phyloP scores from a whole-genome alignment of 1,284 basidiomycete species.

The Cerrena zonata region DNA sequence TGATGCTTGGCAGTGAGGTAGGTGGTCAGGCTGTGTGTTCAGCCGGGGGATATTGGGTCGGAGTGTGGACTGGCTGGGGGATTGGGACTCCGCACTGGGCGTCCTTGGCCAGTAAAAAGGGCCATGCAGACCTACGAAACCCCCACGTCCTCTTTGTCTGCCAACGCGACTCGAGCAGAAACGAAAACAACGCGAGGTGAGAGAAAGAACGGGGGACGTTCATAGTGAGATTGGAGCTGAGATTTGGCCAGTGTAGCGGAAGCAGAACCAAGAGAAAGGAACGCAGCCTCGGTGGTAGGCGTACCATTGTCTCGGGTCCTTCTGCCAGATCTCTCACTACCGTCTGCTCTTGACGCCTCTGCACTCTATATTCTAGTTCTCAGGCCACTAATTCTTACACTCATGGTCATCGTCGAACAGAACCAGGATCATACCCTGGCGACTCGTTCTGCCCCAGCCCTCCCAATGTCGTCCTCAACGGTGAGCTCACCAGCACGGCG shows the following conservation, averaged over 20 bases:
- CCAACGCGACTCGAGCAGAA: no score
- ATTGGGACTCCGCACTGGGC: no score
- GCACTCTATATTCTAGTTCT: background rate
- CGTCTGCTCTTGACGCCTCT: constrained; percentile 10
- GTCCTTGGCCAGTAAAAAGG: no score
- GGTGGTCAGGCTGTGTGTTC: no score
- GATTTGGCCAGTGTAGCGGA: constrained; percentile 20
- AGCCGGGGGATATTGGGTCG: no score
- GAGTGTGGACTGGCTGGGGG: no score
- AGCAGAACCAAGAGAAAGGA: constrained; percentile 19
- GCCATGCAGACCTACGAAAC: no score
- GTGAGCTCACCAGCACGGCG: background rate
- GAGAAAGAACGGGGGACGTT: background rate
- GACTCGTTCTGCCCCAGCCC: constrained; percentile 9
- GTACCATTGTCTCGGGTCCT: constrained; percentile 24
- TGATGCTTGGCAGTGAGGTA: no score
- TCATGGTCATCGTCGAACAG: constrained; percentile 16
- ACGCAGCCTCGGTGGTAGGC: constrained; percentile 10
- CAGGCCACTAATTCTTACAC: background rate
- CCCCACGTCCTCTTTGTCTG: no score
- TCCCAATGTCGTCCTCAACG: background rate
- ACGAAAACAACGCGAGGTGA: background rate
- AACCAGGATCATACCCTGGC: constrained; percentile 15
- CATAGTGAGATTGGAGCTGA: constrained; percentile 7
- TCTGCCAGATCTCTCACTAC: constrained; percentile 2